Base-by-base conservation (phyloP, 2,329 filamentous ascomycete genomes). In the Xylariaceae sp. region DNA sequence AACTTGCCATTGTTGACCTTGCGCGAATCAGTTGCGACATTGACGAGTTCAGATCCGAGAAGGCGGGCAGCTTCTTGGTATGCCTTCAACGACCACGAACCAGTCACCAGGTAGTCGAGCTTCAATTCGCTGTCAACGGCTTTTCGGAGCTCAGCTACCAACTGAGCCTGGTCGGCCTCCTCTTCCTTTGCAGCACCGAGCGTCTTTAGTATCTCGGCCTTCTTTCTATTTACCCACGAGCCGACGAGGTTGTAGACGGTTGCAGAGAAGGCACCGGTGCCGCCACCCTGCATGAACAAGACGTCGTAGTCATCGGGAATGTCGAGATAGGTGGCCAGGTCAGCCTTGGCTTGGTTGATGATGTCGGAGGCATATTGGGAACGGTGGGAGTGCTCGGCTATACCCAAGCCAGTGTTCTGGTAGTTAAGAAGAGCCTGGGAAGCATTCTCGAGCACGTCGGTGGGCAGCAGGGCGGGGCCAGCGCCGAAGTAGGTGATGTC, bases 321-420 rank as follows among this genome's bases (percentile, higher is more conserved):
- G 68, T 93, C 88, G 58, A 96, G 86, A 66, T 89, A 88, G 18
- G 78, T 78, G 50, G 82, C 81, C 9, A 97, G 81, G 62, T 88
- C 85, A 39, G 84, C 82, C 73, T 95, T 94, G 64, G 90, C 82
- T 64, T 89, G 81, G 64, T 88, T 86, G 67, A 97, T 83, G 68
- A 97, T 90, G 63, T 86, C 83, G 64, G 84, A 82, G 34, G 93
- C 92, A 45, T 89, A 82, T 62, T 83, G 80, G 8, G 90, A 94
- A 64, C 93, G 89, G 74, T 97, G 93, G 6, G 88, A 93, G 73
- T 95, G 90, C 75, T 97, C 93, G 65, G 89, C 90, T 39, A 97
- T 82, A 56, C 92, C 92, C 55, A 97, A 82, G 60, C 93, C 93
- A 42, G 85, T 89, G 71, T 83, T 80, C 55, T 93, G 79, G 78